Evolutionary conservation across 768 basidiomycete species (phyloP).

Genomic region (Leccinum rimulosum): DNA sequence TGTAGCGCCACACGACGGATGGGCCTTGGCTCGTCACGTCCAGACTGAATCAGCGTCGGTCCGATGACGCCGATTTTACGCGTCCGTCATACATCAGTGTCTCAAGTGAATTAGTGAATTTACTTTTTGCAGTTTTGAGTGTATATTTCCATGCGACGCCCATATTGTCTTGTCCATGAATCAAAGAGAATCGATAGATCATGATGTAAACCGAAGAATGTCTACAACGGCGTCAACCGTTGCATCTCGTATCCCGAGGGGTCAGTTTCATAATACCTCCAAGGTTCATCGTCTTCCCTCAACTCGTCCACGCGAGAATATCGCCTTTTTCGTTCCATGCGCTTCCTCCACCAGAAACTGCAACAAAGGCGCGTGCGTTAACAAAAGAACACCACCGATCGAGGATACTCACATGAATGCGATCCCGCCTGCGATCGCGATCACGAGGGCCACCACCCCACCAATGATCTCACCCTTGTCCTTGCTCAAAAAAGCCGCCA

Average conservation of each 20-base stretch:
- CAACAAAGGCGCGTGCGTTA: not conserved
- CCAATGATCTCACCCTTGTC: slow-evolving; percentile 51
- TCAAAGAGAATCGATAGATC: not conserved
- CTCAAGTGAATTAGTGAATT: no score
- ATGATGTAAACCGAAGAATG: not conserved
- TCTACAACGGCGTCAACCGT: slow-evolving; percentile 6
- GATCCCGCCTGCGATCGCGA: slow-evolving; percentile 38
- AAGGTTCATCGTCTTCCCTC: slow-evolving; percentile 31
- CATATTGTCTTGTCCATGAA: not conserved
- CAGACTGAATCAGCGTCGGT: no score
- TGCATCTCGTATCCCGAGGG: slow-evolving; percentile 16
- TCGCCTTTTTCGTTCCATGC: slow-evolving; percentile 14
- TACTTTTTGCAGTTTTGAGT: not conserved
- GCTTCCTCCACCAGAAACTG: slow-evolving; percentile 33
- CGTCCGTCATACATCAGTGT: not conserved
- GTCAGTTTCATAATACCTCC: slow-evolving; percentile 26
- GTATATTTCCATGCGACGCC: not conserved
- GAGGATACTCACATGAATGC: slow-evolving; percentile 33
- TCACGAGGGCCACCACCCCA: slow-evolving; percentile 41
- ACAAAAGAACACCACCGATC: not conserved
- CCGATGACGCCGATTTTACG: no score
- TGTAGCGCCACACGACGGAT: no score
- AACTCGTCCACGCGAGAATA: slow-evolving; percentile 27
- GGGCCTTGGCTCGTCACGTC: no score
- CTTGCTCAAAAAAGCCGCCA: slow-evolving; percentile 41